A percentile compares a stretch with the other conserved stretches of the same genome.
Evolutionary conservation across 192 early-diverging fungal genomes (phyloP).

Genomic region (Linnemannia exigua): DNA sequence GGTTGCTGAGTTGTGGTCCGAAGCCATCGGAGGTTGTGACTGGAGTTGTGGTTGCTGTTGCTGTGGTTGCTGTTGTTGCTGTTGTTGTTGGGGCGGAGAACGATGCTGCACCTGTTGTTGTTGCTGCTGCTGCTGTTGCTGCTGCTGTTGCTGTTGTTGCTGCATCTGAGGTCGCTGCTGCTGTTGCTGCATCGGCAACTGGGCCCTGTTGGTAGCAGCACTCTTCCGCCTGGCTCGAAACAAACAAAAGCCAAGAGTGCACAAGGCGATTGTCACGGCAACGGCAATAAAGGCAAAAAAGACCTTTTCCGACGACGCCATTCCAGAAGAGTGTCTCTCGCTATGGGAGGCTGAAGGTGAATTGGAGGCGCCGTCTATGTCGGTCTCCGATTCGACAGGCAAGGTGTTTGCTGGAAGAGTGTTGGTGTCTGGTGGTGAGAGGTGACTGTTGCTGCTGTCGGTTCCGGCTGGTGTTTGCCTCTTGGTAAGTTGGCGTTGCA

Average conservation of each 20-base stretch:
- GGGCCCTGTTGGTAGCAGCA: not conserved
- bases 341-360: not conserved
- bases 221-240: not conserved
- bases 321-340: not conserved
- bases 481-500: not conserved
- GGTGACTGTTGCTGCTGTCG: not conserved
- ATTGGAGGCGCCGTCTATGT: not conserved
- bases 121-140: not conserved
- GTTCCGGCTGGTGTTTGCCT: not conserved
- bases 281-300: constrained; percentile 6
- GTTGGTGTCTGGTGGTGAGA: not conserved
- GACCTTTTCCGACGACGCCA: not conserved
- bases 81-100: not conserved
- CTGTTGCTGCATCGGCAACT: constrained; percentile 10
- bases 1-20: not conserved
- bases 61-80: not conserved
- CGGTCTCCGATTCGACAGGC: not conserved
- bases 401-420: not conserved
- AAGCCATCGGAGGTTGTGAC: not conserved
- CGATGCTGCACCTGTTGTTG: not conserved
- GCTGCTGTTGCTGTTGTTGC: not conserved
- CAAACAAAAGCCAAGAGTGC: not conserved
- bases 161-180: not conserved
- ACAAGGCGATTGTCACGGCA: not conserved
- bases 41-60: not conserved